Conservation (phyloP, 371 early-diverging fungal species). For the Nosema bombycis region DNA sequence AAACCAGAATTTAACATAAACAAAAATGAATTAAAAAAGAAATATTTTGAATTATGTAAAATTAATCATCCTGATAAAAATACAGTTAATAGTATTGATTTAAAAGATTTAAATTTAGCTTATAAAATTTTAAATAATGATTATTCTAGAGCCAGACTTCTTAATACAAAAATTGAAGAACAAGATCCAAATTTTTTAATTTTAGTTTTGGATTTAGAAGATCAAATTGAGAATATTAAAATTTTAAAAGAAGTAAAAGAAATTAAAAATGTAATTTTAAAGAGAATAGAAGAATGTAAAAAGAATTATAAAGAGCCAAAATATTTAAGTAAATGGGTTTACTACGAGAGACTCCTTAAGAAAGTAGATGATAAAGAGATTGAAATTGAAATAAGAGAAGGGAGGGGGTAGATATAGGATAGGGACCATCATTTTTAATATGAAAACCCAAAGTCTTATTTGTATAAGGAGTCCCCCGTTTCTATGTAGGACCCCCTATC, state of each 20-base stretch:
- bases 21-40: slow-evolving; percentile 41
- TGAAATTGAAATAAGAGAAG: not conserved
- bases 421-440: too few relatives aligned
- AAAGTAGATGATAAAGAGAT: slow-evolving; percentile 27
- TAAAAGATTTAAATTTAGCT: slow-evolving; percentile 43
- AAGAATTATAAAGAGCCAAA: slow-evolving; percentile 29
- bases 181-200: slow-evolving; percentile 35
- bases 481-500: too few relatives aligned
- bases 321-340: slow-evolving; percentile 52
- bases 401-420: too few relatives aligned
- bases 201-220: slow-evolving; percentile 48
- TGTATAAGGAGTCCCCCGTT: too few relatives aligned
- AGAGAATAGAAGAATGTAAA: slow-evolving; percentile 51
- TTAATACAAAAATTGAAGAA: slow-evolving; percentile 5
- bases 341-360: slow-evolving; percentile 48
- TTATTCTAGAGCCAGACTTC: slow-evolving; percentile 47
- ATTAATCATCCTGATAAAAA: slow-evolving; percentile 46
- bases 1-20: slow-evolving; percentile 44
- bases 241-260: not conserved
- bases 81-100: not conserved
- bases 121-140: slow-evolving; percentile 58
- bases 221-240: slow-evolving; percentile 22
- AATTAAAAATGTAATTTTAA: slow-evolving; percentile 21
- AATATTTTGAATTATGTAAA: slow-evolving; percentile 38
- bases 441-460: too few relatives aligned